phyloP scores from a whole-genome alignment of 768 basidiomycete genomes.

The Tricholoma flavovirens region DNA sequence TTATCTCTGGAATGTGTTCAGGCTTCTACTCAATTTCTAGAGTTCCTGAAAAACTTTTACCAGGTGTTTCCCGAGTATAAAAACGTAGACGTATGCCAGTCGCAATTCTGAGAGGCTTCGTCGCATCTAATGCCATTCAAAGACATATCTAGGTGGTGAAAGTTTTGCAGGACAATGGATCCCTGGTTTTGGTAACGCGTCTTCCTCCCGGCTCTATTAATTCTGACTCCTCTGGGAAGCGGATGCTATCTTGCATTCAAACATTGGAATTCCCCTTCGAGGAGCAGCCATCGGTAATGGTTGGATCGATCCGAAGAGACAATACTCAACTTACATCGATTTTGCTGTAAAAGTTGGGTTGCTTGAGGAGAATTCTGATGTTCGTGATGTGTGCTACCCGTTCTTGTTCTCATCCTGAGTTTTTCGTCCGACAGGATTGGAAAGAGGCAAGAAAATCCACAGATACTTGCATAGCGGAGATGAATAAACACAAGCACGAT shows the following conservation, averaged over 20 bases:
- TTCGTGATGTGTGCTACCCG: conserved; percentile 25
- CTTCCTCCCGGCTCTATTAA: background rate
- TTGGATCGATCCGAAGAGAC: conserved; percentile 87
- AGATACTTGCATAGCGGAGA: conserved; percentile 52
- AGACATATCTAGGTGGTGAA: conserved; percentile 97
- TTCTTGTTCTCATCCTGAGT: conserved; percentile 2
- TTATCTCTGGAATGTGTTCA: conserved; percentile 23
- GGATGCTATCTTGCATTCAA: conserved; percentile 63
- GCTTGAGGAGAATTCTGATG: conserved; percentile 65
- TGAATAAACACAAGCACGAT: conserved; percentile 35
- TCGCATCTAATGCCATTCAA: conserved; percentile 4
- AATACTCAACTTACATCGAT: conserved; percentile 88
- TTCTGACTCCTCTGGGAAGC: conserved; percentile 38
- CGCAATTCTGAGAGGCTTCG: background rate
- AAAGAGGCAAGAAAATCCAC: conserved; percentile 50
- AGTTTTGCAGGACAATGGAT: conserved; percentile 98
- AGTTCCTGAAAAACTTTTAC: conserved; percentile 88
- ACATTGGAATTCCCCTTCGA: conserved; percentile 55
- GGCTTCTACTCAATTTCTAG: conserved; percentile 72
- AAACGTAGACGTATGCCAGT: conserved; percentile 66
- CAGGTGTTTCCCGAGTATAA: conserved; percentile 84
- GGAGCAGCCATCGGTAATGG: conserved; percentile 95
- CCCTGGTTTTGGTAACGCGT: conserved; percentile 79
- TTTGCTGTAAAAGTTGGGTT: conserved; percentile 78
- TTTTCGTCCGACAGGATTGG: conserved; percentile 45